Percentiles rank a stretch among this genome's conserved stretches.
Conservation (phyloP, 208 protist genomes). For the Trypanosoma lewisi region DNA sequence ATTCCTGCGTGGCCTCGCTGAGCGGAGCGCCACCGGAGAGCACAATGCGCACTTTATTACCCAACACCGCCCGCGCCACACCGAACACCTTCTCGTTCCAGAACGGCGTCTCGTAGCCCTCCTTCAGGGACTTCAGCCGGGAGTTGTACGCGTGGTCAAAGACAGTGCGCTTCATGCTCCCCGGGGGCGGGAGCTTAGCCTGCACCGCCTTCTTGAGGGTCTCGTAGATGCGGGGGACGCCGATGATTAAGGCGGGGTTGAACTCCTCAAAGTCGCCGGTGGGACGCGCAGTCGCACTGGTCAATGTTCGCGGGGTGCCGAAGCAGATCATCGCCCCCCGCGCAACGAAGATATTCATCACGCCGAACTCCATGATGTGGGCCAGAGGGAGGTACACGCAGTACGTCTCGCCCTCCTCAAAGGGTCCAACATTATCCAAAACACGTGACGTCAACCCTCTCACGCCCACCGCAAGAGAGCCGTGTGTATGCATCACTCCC, state of each 20-base stretch:
- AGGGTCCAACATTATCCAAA: slow-evolving; percentile 27
- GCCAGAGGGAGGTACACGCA: slow-evolving; percentile 81
- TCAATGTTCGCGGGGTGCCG: slow-evolving; percentile 56
- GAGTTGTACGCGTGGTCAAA: slow-evolving; percentile 68
- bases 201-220: slow-evolving; percentile 46
- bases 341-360: slow-evolving; percentile 45
- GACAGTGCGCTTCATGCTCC: slow-evolving; percentile 36
- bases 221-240: slow-evolving; percentile 58
- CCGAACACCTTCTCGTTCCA: slow-evolving; percentile 71
- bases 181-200: slow-evolving; percentile 33
- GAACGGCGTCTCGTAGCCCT: slow-evolving; percentile 71
- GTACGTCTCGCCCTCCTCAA: slow-evolving; percentile 54
- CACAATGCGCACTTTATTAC: slow-evolving; percentile 62
- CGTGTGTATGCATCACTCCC: slow-evolving; percentile 83
- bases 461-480: slow-evolving; percentile 38
- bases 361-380: slow-evolving; percentile 71
- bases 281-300: slow-evolving; percentile 39
- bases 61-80: slow-evolving; percentile 65
- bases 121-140: slow-evolving; percentile 44
- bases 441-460: slow-evolving; percentile 23
- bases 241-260: slow-evolving; percentile 59
- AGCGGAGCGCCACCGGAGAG: slow-evolving; percentile 56
- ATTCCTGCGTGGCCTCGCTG: slow-evolving; percentile 54
- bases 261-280: slow-evolving; percentile 77
- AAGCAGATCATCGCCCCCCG: slow-evolving; percentile 62